Evolutionary conservation across 768 basidiomycete species (phyloP).

Genomic region (Mrakia gelida): DNA sequence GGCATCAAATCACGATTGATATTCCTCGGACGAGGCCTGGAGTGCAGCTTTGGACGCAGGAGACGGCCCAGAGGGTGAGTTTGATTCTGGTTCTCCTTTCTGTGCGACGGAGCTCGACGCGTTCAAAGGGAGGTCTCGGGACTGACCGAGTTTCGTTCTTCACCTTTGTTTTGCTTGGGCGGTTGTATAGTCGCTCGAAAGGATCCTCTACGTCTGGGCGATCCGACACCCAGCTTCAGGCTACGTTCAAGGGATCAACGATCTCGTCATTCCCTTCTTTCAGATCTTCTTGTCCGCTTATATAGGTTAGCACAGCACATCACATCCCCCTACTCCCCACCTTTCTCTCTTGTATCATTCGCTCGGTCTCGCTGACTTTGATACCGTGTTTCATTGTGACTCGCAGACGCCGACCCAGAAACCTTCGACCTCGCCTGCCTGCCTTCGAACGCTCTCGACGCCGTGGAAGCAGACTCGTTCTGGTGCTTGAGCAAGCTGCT

Average conservation of each 20-base stretch:
- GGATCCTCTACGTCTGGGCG: slow-evolving; percentile 97
- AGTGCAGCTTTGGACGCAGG: slow-evolving; percentile 84
- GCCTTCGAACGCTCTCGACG: slow-evolving; percentile 64
- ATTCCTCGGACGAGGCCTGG: slow-evolving; percentile 93
- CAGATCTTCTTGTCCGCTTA: slow-evolving; percentile 94
- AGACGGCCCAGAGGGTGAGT: slow-evolving; percentile 77
- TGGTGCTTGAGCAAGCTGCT: slow-evolving; percentile 95
- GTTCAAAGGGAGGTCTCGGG: neutral
- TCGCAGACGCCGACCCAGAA: slow-evolving; percentile 82
- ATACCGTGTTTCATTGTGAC: neutral
- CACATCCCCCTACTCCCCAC: neutral
- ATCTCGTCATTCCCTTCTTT: slow-evolving; percentile 95
- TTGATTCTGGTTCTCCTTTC: neutral
- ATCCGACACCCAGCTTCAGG: slow-evolving; percentile 97
- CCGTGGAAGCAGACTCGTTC: slow-evolving; percentile 94
- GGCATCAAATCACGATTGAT: slow-evolving; percentile 99
- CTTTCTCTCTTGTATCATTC: neutral
- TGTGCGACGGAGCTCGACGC: too few relatives aligned
- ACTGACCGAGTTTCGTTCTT: slow-evolving; percentile 25
- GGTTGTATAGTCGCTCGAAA: slow-evolving; percentile 69
- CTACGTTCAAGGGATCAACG: slow-evolving; percentile 99
- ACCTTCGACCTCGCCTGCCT: slow-evolving; percentile 74
- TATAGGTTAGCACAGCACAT: slow-evolving; percentile 58
- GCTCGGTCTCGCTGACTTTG: neutral
- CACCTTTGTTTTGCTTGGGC: too few relatives aligned